A percentile compares a stretch with the other conserved stretches of the same genome.
phyloP scores from a whole-genome alignment of 192 early-diverging fungal species.

The Entomortierella lignicola region DNA sequence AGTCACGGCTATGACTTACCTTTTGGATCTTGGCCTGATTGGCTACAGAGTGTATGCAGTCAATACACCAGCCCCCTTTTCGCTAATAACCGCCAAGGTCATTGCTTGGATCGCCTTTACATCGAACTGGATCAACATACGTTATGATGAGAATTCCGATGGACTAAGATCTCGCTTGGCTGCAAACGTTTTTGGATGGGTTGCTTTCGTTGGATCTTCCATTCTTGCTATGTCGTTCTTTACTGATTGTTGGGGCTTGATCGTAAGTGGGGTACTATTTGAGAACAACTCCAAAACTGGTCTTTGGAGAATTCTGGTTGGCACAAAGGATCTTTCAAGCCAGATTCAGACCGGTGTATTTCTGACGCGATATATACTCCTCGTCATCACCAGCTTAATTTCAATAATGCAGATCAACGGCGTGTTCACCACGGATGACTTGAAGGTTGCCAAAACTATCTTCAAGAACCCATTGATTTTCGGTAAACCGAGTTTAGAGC shows the following conservation, averaged over 20 bases:
- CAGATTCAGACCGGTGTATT: not conserved
- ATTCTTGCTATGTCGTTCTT: not conserved
- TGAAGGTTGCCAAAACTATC: not conserved
- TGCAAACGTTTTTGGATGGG: not conserved
- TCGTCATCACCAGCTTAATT: not conserved
- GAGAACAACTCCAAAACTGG: not conserved
- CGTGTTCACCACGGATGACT: not conserved
- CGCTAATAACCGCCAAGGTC: not conserved
- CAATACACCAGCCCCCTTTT: not conserved
- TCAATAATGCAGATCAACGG: not conserved
- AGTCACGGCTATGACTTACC: not conserved
- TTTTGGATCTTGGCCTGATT: conserved; percentile 9
- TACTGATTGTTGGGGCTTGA: not conserved
- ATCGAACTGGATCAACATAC: not conserved
- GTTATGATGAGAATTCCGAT: not conserved
- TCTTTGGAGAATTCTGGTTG: not conserved
- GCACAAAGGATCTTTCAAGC: not conserved
- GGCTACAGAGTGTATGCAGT: not conserved
- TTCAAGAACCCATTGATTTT: not conserved
- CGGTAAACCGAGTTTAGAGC: not conserved
- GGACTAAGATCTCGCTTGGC: not conserved
- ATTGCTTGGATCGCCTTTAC: not conserved
- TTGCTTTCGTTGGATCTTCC: not conserved
- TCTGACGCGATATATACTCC: not conserved
- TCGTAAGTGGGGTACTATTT: conserved; percentile 3